Conservation (phyloP, 2,329 filamentous ascomycete genomes). For the Botrytis elliptica region DNA sequence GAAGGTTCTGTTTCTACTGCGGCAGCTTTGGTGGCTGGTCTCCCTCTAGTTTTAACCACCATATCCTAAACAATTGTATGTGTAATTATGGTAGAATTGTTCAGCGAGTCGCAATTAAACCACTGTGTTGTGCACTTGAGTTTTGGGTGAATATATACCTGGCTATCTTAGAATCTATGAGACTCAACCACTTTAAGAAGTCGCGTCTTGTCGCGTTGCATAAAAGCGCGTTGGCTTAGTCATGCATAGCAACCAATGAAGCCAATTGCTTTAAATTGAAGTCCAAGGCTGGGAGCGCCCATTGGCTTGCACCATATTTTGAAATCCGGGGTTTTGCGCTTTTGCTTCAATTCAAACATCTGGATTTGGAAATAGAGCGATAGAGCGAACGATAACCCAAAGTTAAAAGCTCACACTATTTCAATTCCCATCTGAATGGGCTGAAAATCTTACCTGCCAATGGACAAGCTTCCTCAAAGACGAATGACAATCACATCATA, state of each 20-base stretch:
- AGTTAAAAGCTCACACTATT: neutral
- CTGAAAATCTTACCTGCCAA: neutral
- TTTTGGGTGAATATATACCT: neutral
- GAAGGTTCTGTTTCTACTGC: constrained; percentile 25
- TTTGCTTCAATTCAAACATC: constrained; percentile 5
- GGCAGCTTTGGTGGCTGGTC: constrained; percentile 30
- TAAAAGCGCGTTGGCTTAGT: constrained; percentile 1
- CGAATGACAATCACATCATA: neutral
- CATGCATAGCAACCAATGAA: neutral
- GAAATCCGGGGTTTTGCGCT: constrained; percentile 15
- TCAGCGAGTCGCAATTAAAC: neutral
- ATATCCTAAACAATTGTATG: constrained; percentile 17
- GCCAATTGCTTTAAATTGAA: neutral
- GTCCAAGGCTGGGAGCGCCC: constrained; percentile 5
- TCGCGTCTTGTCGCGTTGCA: constrained; percentile 9
- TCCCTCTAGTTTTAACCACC: constrained; percentile 36
- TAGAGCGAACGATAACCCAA: neutral
- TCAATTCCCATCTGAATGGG: neutral
- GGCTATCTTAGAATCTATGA: neutral
- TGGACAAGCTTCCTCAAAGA: neutral
- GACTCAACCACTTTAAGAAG: constrained; percentile 2
- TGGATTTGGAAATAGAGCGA: neutral
- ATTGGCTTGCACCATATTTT: constrained; percentile 1
- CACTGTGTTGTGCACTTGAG: neutral
- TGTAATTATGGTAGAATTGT: neutral